Percentiles rank a stretch among this genome's conserved stretches.
phyloP scores from a whole-genome alignment of 2,329 filamentous ascomycete genomes.

The Stagonosporopsis rhizophila region DNA sequence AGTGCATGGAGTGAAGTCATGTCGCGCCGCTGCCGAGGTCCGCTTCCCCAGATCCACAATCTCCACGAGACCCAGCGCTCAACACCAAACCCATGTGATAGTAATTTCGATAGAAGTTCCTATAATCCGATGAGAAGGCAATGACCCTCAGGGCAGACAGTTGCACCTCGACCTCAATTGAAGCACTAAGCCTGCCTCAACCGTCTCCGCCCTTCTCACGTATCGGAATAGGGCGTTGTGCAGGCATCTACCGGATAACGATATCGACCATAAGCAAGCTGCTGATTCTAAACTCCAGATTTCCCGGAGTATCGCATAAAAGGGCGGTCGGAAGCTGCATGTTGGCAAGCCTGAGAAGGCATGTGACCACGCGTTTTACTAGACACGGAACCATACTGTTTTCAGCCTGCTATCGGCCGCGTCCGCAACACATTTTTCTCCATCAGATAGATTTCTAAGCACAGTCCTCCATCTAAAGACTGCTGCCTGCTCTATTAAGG shows the following conservation, averaged over 20 bases:
- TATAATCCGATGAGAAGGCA: not conserved
- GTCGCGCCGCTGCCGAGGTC: constrained; percentile 44
- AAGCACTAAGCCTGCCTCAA: not conserved
- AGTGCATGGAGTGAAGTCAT: constrained; percentile 34
- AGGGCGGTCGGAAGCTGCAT: not conserved
- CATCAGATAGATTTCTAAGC: not conserved
- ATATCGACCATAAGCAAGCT: not conserved
- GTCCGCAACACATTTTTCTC: not conserved
- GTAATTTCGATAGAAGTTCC: not conserved
- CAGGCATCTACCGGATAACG: not conserved
- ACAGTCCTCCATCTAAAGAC: not conserved
- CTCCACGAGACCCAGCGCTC: constrained; percentile 2
- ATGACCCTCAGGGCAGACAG: not conserved
- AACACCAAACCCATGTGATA: constrained; percentile 13
- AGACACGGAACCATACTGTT: constrained; percentile 14
- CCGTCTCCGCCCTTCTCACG: not conserved
- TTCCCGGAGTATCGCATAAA: not conserved
- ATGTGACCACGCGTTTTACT: constrained; percentile 18
- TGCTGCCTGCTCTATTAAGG: not conserved
- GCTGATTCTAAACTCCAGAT: not conserved
- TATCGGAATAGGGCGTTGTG: not conserved
- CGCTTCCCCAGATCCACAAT: constrained; percentile 22
- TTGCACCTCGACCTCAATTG: not conserved
- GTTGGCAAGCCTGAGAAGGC: not conserved
- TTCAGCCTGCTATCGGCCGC: not conserved